Evolutionary conservation across 2,329 filamentous ascomycete species (phyloP), one percentile per base, ranked within the genome.

Genomic region (Alternaria ventricosa): DNA sequence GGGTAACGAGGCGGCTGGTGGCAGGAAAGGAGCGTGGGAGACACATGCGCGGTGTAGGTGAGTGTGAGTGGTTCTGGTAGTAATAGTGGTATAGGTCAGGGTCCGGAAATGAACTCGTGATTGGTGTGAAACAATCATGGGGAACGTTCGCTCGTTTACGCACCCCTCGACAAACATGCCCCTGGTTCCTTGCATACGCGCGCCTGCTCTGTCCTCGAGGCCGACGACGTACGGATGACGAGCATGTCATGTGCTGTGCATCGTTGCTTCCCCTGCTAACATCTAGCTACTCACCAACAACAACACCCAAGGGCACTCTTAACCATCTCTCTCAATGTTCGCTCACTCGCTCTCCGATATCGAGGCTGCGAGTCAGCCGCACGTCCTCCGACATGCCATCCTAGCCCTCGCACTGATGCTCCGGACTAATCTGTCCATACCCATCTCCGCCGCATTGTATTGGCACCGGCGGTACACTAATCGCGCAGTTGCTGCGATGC

Each of bases 71-170:
- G 66, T 73, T 62, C 46, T 46, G 54, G 63, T 43, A 43, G 15
- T 55, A 53, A 18, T n/a, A 36, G 30, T 33, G 23, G 49, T 41
- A 23, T 20, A 60, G 57, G 61, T 54, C 55, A 46, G 58, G 58
- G 41, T 56, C 54, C 60, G 68, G 63, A 70, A 68, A 71, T 70
- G 67, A 70, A 58, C 30, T 20, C 36, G 49, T 41, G 30, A 53
- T 53, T 53, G 49, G 49, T 22, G 23, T 53, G 49, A 53, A 53
- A 53, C 49, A 41, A 23, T 25, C 49, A 53, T 53, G 49, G 49
- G 30, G 49, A 53, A 41, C 49, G 20, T 41, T 53, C 28, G 49
- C 30, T 53, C 49, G 49, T 53, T 25, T 53, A 36, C 49, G 28
- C 49, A 36, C 13, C 13, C 44, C 49, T 33, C 28, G 28, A 36